Conservation (phyloP, 2,329 filamentous ascomycete genomes). For the Calycina marina region DNA sequence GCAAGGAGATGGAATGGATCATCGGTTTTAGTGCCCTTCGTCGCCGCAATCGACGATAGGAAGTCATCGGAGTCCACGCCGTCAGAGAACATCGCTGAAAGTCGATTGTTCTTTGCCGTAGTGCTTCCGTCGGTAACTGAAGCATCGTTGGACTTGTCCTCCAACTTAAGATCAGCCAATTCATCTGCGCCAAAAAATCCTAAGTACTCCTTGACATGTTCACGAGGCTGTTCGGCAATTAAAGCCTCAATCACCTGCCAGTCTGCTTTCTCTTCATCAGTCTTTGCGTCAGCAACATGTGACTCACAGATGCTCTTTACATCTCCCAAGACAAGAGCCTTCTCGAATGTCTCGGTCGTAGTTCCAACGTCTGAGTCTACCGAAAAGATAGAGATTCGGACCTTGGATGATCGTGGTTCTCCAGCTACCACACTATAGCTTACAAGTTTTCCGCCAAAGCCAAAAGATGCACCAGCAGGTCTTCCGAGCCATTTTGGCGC, state of each 20-base stretch:
- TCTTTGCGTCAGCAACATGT: slow-evolving; percentile 59
- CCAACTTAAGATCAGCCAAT: slow-evolving; percentile 25
- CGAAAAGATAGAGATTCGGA: slow-evolving; percentile 77
- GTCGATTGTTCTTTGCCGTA: slow-evolving; percentile 41
- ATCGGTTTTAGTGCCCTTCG: slow-evolving; percentile 84
- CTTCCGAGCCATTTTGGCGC: slow-evolving; percentile 84
- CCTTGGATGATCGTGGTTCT: slow-evolving; percentile 55
- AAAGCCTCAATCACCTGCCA: slow-evolving; percentile 91
- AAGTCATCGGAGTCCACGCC: slow-evolving; percentile 68
- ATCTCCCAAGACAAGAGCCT: slow-evolving; percentile 63
- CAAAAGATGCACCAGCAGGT: slow-evolving; percentile 77
- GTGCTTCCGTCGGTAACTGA: slow-evolving; percentile 34
- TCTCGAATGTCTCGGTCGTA: slow-evolving; percentile 76
- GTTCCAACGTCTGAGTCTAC: slow-evolving; percentile 75
- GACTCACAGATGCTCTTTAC: slow-evolving; percentile 65
- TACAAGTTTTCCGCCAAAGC: slow-evolving; percentile 87
- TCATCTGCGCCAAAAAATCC: slow-evolving; percentile 54
- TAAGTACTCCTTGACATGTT: slow-evolving; percentile 74
- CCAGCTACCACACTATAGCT: slow-evolving; percentile 51
- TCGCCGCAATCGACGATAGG: slow-evolving; percentile 68
- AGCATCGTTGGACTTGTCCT: slow-evolving; percentile 26
- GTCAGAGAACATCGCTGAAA: slow-evolving; percentile 71
- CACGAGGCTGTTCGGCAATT: slow-evolving; percentile 70
- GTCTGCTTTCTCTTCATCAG: slow-evolving; percentile 86
- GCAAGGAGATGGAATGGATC: slow-evolving; percentile 85